phyloP scores from a whole-genome alignment of 1,284 basidiomycete genomes.

The Cryptococcus jaspeensis region DNA sequence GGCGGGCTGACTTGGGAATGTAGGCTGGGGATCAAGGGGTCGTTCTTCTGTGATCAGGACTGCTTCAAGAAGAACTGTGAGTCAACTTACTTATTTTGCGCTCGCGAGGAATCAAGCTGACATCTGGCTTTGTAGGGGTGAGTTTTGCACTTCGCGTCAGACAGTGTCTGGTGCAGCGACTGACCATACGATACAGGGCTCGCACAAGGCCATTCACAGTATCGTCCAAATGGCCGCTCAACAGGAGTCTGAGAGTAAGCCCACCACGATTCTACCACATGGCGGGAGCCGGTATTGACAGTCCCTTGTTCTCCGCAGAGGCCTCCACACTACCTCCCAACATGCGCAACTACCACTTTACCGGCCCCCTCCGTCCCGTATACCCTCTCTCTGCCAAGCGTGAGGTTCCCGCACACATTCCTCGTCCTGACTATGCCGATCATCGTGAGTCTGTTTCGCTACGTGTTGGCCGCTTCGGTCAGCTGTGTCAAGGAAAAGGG shows the following conservation, averaged over 20 bases:
- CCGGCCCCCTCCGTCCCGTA: slow-evolving; percentile 48
- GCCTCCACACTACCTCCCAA: slow-evolving; percentile 39
- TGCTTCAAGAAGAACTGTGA: slow-evolving; percentile 54
- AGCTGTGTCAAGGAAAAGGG: not conserved
- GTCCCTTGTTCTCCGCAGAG: slow-evolving; percentile 20
- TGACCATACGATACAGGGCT: slow-evolving; percentile 17
- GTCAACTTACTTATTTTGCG: slow-evolving; percentile 12
- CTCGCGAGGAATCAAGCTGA: not conserved
- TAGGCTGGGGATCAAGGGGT: slow-evolving; percentile 51
- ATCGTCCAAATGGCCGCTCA: slow-evolving; percentile 45
- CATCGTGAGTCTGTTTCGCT: slow-evolving; percentile 40
- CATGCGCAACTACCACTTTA: slow-evolving; percentile 49
- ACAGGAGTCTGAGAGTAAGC: slow-evolving; percentile 37
- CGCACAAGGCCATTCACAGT: slow-evolving; percentile 50
- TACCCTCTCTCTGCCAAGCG: slow-evolving; percentile 49
- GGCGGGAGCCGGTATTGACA: not conserved
- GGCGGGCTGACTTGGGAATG: not conserved
- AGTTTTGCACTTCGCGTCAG: not conserved
- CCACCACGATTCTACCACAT: not conserved
- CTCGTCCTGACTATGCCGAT: slow-evolving; percentile 51
- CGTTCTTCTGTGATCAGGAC: slow-evolving; percentile 53
- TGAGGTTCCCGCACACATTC: slow-evolving; percentile 46
- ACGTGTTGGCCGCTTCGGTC: too few relatives aligned
- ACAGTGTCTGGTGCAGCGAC: too few relatives aligned
- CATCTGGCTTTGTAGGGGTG: slow-evolving; percentile 25